Evolutionary conservation across 192 early-diverging fungal genomes (phyloP), one percentile per base, ranked within the genome.

Genomic region (Dissophora ornata): DNA sequence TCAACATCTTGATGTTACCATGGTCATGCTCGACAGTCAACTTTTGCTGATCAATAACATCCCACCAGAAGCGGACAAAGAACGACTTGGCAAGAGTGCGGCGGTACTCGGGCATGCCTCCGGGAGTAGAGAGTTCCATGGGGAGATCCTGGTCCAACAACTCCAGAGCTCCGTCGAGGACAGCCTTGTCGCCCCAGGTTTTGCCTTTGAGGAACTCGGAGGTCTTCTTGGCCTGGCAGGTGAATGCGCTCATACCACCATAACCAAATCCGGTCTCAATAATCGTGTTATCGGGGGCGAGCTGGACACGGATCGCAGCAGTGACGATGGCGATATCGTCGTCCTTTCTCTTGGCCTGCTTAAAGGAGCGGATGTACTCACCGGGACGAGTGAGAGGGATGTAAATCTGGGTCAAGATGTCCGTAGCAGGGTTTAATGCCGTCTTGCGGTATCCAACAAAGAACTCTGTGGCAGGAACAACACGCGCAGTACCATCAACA

Each of bases 261-360:
- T 86, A 94, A 19, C 87, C 90, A 64, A 93, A 90, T 22, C 80
- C 67, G 18, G 84, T 89, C 15, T 93, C 86, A 26, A 66, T 36
- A 30, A 92, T 83, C 2, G 64, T 67, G 50, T 80, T 77, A 8
- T 80, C 78, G 12, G 60, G 34, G 36, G 87, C 83, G 3, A 95
- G 69, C 15, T 62, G 57, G 12, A 93, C 83, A 18, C 85, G 78
- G 21, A 95, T 79, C 2, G 86, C 90, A 48, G 92, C 87, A 24
- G 92, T 95, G 53, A 92, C 93, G 69, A 95, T 95, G 15, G 95
- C 91, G 62, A 95, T 95, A 71, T 94, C 92, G 70, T 94, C 93
- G 78, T 94, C 91, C 79, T 89, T 89, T 75, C 95, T 84, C 79
- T 94, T 93, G 55, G 95, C 89, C 82, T 95, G 93, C 83, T 95